Percentiles rank a stretch among this genome's conserved stretches.
Conservation (phyloP, 768 basidiomycete species). For the Royoungia palumana region DNA sequence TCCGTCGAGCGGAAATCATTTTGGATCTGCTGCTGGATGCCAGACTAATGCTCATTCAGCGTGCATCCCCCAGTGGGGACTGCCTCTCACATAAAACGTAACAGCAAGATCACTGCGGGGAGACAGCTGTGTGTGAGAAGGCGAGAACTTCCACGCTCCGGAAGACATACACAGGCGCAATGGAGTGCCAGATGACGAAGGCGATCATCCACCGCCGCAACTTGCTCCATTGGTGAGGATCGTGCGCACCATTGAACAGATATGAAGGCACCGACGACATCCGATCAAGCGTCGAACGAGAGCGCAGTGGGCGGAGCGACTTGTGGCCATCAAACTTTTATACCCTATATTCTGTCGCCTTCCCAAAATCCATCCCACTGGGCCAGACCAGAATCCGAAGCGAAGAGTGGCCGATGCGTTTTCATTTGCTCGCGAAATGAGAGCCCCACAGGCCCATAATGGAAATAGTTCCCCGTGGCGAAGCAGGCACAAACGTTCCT, state of each 20-base stretch:
- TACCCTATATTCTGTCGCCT: conserved; percentile 3
- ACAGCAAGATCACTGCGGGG: conserved; percentile 20
- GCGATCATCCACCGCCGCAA: conserved; percentile 26
- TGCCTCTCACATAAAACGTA: conserved; percentile 27
- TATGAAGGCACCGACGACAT: conserved; percentile 22
- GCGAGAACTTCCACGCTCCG: neutral
- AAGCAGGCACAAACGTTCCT: conserved; percentile 12
- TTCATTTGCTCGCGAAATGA: neutral
- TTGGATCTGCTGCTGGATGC: conserved; percentile 28
- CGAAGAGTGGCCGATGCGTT: conserved; percentile 21
- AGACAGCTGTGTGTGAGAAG: neutral
- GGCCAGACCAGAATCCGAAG: neutral
- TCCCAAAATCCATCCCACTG: neutral
- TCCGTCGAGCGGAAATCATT: conserved; percentile 17
- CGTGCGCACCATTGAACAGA: conserved; percentile 17
- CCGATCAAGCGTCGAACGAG: neutral
- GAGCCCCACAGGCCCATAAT: neutral
- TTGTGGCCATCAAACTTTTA: conserved; percentile 10
- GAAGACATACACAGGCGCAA: conserved; percentile 28
- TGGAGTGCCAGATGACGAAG: conserved; percentile 28
- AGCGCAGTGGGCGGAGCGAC: neutral
- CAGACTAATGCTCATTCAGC: conserved; percentile 20
- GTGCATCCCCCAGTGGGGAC: neutral
- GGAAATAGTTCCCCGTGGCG: neutral
- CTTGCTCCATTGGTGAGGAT: conserved; percentile 29